These are phyloP conservation scores for Urostyla sp. DNA, from an alignment of 73 alveolate species.

Conservation along the genomic window DNA sequence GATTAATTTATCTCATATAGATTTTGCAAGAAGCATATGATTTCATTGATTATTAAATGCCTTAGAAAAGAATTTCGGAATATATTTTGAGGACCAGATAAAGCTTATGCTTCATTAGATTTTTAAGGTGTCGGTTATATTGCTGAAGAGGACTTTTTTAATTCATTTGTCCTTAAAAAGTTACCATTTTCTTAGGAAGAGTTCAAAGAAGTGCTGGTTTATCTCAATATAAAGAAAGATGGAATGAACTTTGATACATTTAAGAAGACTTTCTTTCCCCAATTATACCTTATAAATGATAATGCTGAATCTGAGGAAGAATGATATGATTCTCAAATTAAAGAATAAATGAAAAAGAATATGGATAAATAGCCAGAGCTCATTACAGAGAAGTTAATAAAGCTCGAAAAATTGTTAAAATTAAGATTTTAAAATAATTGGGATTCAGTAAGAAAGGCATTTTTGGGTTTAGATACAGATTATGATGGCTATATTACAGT, in stretches of 20 bases:
- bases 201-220: background rate
- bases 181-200: background rate
- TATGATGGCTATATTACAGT: constrained; percentile 73
- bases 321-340: background rate
- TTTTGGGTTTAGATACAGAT: constrained; percentile 66
- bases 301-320: constrained; percentile 46
- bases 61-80: constrained; percentile 35
- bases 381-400: constrained; percentile 36
- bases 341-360: background rate
- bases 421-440: constrained; percentile 49
- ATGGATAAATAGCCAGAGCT: constrained; percentile 32
- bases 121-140: constrained; percentile 64
- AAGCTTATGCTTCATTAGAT: constrained; percentile 71
- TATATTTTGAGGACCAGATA: constrained; percentile 45
- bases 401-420: constrained; percentile 47
- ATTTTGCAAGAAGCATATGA: constrained; percentile 17
- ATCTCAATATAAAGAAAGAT: background rate
- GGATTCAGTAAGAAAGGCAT: constrained; percentile 70
- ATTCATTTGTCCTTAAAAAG: constrained; percentile 7
- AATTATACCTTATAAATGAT: constrained; percentile 1
- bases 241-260: constrained; percentile 60
- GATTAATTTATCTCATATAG: background rate
- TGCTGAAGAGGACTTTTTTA: constrained; percentile 44
- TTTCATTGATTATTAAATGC: background rate
- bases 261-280: constrained; percentile 64